A percentile compares a stretch with the other conserved stretches of the same genome.
Evolutionary conservation across 805 yeast species (phyloP).

Genomic region (Candida nonsorbophila): DNA sequence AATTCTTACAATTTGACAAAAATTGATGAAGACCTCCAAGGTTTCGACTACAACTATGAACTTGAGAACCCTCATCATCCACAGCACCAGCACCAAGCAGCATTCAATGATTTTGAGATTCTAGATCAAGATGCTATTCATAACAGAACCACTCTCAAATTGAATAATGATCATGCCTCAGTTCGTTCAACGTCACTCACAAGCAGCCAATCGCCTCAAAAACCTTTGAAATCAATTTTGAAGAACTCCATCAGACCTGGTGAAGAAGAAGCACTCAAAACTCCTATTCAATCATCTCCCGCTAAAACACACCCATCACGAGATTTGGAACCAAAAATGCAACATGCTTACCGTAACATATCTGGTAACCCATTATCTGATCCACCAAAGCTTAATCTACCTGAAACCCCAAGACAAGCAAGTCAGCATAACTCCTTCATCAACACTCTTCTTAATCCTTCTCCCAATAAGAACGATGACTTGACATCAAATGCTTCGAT

Average conservation of each 20-base stretch:
- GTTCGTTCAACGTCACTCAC: constrained; percentile 5
- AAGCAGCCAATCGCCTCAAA: constrained; percentile 12
- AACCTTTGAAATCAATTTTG: constrained; percentile 31
- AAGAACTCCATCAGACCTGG: constrained; percentile 16
- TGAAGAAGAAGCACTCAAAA: not conserved
- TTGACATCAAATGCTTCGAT: constrained; percentile 8
- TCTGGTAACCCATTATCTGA: too few species aligned
- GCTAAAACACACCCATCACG: too few species aligned
- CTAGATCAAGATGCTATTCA: not conserved
- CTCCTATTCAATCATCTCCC: too few species aligned
- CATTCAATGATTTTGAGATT: not conserved
- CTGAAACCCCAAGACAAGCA: constrained; percentile 1
- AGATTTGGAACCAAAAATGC: constrained; percentile 4
- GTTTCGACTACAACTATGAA: constrained; percentile 37
- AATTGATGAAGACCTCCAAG: constrained; percentile 39
- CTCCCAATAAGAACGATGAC: constrained; percentile 3
- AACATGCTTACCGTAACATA: too few species aligned
- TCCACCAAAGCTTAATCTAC: too few species aligned
- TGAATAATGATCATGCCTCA: constrained; percentile 3
- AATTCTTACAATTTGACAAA: constrained; percentile 23
- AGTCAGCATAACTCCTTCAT: constrained; percentile 2
- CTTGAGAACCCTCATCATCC: constrained; percentile 16
- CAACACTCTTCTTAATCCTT: constrained; percentile 5
- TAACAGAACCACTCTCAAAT: not conserved
- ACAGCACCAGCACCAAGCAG: constrained; percentile 2